Evolutionary conservation across 75 land plant genomes (phyloP), one percentile per base, ranked within the genome.

Genomic region (Larix kaempferi): DNA sequence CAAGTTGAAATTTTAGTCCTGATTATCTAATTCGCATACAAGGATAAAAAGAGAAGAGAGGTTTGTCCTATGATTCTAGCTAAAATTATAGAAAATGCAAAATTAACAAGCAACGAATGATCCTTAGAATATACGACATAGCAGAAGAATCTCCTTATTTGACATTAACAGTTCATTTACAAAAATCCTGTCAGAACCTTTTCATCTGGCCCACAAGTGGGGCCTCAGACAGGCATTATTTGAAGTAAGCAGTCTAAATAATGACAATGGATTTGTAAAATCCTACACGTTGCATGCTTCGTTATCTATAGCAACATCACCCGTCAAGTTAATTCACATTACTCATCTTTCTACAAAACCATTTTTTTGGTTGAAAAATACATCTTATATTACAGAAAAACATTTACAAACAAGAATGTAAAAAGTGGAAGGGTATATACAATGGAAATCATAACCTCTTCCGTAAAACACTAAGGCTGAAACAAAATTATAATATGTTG

Each of bases 81-180:
- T 21, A 49, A 69, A 25, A 69, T 21, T 16, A 2, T 65, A 60
- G 64, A 75, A 71, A 75, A 62, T 75, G 69, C 64, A 59, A 75
- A 33, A 60, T 63, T 39, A 69, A 69, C 25, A 37, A 10, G 14
- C 49, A 39, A 23, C 4, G 54, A 69, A 35, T 3, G 54, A 41
- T 69, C 23, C 52, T 41, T 39, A 69, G 3, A 21, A 49, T 39
- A 39, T 41, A 12, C 41, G n/a, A 41, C 11, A 69, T 22, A n/a
- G 23, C 41, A 67, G 52, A 15, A 33, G 8, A 33, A 29, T 65
- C 39, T 33, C 19, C 8, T 33, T 65, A 44, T 65, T 33, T 65
- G 3, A 1, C 21, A 65, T 6, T 29, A 65, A 33, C 2, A 8
- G 69, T 19, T 16, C 13, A 65, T 65, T 5, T 29, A 65, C 17